Evolutionary conservation across 371 early-diverging fungal genomes (phyloP).

Genomic region (Actinomortierella ambigua): DNA sequence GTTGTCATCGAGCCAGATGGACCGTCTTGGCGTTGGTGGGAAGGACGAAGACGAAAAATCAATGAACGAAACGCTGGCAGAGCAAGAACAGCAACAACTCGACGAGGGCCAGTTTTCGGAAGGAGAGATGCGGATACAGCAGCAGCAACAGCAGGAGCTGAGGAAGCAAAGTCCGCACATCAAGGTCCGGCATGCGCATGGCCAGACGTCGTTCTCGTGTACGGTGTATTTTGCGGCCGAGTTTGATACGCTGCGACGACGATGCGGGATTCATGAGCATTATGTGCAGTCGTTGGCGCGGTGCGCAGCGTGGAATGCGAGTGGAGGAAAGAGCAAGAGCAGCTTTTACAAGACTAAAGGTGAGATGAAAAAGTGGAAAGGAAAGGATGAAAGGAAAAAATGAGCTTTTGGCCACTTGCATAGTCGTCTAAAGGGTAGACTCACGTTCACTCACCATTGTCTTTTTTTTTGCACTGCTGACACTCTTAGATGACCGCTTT

Average conservation of each 20-base stretch:
- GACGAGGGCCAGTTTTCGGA: too few species aligned
- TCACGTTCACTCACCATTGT: neutral
- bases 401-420: neutral
- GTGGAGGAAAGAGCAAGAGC: constrained; percentile 83
- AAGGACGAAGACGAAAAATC: too few species aligned
- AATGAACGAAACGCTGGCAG: too few species aligned
- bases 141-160: constrained; percentile 12
- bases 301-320: constrained; percentile 78
- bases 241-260: constrained; percentile 83
- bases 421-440: neutral
- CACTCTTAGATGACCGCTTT: constrained; percentile 82
- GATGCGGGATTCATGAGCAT: constrained; percentile 77
- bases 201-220: constrained; percentile 75
- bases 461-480: neutral
- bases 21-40: too few species aligned
- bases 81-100: too few species aligned
- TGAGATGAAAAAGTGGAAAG: constrained; percentile 14
- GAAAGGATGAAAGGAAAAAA: neutral
- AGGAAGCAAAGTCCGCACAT: constrained; percentile 28
- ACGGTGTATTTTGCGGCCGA: constrained; percentile 86
- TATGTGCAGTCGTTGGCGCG: constrained; percentile 82
- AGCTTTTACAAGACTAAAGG: constrained; percentile 68
- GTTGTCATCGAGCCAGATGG: too few species aligned
- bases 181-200: constrained; percentile 58
- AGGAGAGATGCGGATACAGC: too few species aligned